A percentile compares a stretch with the other conserved stretches of the same genome.
Conservation (phyloP, 1,139 yeast species). For the Trichomonascaceae sp. region DNA sequence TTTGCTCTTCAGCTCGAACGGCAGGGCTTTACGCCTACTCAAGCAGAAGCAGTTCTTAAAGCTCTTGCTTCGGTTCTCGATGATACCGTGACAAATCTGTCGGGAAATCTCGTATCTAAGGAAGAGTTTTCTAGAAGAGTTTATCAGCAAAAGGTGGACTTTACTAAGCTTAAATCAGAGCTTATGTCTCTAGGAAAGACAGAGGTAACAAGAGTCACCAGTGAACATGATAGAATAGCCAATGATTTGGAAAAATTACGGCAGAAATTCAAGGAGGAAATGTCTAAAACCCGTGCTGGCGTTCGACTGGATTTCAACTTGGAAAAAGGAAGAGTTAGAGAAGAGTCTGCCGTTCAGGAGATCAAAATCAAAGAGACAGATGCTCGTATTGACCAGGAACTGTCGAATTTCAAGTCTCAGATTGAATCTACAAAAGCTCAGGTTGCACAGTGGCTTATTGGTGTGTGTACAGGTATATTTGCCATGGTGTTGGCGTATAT, state of each 20-base stretch:
- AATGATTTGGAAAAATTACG: constrained; percentile 83
- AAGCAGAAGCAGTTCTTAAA: constrained; percentile 73
- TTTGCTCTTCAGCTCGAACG: constrained; percentile 63
- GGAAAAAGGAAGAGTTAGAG: constrained; percentile 93
- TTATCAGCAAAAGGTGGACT: constrained; percentile 93
- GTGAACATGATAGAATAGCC: constrained; percentile 80
- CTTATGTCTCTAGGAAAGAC: constrained; percentile 81
- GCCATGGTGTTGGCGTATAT: constrained; percentile 89
- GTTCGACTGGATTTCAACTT: constrained; percentile 84
- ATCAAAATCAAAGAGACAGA: constrained; percentile 91
- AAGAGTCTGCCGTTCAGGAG: constrained; percentile 88
- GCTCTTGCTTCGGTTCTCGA: constrained; percentile 72
- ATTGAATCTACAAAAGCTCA: constrained; percentile 92
- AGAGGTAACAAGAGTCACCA: constrained; percentile 73
- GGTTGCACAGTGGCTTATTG: constrained; percentile 96
- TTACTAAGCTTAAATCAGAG: constrained; percentile 89
- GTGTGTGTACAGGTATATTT: constrained; percentile 97
- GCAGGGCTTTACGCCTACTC: constrained; percentile 68
- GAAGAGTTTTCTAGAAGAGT: constrained; percentile 78
- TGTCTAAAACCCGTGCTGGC: constrained; percentile 83
- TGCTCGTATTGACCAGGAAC: constrained; percentile 91
- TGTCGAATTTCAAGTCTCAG: constrained; percentile 89
- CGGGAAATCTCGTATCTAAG: constrained; percentile 71
- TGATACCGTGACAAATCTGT: constrained; percentile 72
- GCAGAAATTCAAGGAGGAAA: constrained; percentile 82